A percentile compares a stretch with the other conserved stretches of the same genome.
Conservation (phyloP, 805 yeast genomes). For the Monosporozyma siamensis region DNA sequence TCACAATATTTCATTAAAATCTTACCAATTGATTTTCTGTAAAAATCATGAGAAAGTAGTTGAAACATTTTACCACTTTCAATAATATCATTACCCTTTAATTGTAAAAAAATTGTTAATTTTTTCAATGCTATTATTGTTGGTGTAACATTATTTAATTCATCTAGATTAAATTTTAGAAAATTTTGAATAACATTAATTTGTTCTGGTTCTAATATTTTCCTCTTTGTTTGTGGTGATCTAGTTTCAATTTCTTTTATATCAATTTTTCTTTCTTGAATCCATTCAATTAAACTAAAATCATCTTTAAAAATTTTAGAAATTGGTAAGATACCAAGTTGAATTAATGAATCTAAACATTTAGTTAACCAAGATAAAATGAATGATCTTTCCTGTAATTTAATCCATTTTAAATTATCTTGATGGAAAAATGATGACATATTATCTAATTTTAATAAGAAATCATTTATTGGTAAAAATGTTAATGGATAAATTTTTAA, state of each 20-base stretch:
- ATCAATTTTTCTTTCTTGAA: conserved; percentile 7
- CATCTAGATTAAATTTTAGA: conserved; percentile 18
- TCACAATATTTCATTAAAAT: background rate
- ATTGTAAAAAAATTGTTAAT: conserved; percentile 13
- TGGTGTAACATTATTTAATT: conserved; percentile 10
- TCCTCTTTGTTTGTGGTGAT: background rate
- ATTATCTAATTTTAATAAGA: conserved; percentile 5
- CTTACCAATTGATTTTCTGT: background rate
- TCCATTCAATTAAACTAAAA: conserved; percentile 12
- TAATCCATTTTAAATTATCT: background rate
- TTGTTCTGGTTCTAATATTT: conserved; percentile 21
- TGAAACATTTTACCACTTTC: conserved; percentile 6
- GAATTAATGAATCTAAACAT: conserved; percentile 11
- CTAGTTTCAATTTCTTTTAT: background rate
- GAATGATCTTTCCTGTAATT: background rate
- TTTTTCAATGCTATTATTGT: conserved; percentile 13
- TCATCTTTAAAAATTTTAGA: conserved; percentile 7
- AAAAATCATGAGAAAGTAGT: background rate
- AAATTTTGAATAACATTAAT: conserved; percentile 21
- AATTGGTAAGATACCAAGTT: conserved; percentile 6
- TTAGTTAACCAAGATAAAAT: conserved; percentile 8
- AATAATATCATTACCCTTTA: conserved; percentile 17
- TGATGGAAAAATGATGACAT: conserved; percentile 5
- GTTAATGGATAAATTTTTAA: conserved; percentile 12
- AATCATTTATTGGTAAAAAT: conserved; percentile 18